Evolutionary conservation across 208 protist genomes (phyloP).

Genomic region (Leishmania major): DNA sequence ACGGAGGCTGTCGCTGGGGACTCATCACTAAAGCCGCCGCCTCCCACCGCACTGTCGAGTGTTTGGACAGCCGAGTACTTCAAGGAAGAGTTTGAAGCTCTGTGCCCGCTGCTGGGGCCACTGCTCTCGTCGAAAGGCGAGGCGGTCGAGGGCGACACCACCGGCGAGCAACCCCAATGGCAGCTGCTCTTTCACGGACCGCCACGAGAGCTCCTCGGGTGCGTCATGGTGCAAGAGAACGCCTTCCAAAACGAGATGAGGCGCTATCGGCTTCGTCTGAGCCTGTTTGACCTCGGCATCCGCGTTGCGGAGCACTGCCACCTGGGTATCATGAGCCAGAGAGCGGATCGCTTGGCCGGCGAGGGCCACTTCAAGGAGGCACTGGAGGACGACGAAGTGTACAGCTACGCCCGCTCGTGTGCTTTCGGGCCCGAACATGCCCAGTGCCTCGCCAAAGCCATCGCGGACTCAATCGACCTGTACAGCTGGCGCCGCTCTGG

Average conservation of each 20-base stretch:
- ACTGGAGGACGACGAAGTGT: constrained; percentile 74
- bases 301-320: constrained; percentile 90
- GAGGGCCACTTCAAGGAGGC: constrained; percentile 38
- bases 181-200: constrained; percentile 48
- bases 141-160: constrained; percentile 10
- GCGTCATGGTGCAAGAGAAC: constrained; percentile 79
- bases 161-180: constrained; percentile 10
- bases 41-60: not conserved
- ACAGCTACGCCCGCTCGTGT: constrained; percentile 82
- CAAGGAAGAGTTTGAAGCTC: constrained; percentile 18
- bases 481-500: constrained; percentile 48
- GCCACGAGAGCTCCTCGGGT: constrained; percentile 72
- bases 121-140: constrained; percentile 17
- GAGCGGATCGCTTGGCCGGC: constrained; percentile 51
- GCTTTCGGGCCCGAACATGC: constrained; percentile 57
- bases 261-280: constrained; percentile 80
- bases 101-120: constrained; percentile 28
- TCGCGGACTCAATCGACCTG: constrained; percentile 76
- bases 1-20: not conserved
- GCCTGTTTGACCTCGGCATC: constrained; percentile 82
- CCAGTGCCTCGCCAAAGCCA: constrained; percentile 59
- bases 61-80: constrained; percentile 25
- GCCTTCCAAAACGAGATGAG: constrained; percentile 89
- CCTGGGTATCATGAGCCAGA: constrained; percentile 73
- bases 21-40: not conserved